Evolutionary conservation across 2,329 filamentous ascomycete species (phyloP), one percentile per base, ranked within the genome.

Genomic region (Nemania sp.): DNA sequence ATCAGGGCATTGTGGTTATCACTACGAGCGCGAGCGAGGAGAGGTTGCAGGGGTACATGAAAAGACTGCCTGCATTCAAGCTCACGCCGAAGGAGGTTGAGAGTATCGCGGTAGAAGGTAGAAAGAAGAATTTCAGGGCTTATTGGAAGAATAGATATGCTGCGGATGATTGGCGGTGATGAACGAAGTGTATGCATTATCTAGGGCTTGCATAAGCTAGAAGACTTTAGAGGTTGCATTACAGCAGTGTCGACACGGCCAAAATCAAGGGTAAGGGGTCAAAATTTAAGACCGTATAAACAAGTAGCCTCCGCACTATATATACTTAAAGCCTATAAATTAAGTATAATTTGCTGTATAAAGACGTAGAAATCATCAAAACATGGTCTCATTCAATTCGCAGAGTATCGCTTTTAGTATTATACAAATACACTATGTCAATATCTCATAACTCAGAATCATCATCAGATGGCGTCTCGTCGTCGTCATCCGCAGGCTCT

Each of bases 1-100:
- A 91, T 73, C 86, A 88, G 76, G 88, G 85, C 27, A 77, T 89
- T 51, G 84, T 89, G 27, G 82, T 82, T 2, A 75, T 91, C 62
- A 90, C 89, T 0, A 91, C 89, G 11, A 90, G 86, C 73, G 80
- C 80, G 41, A 91, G 83, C 71, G 82, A 87, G 74, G 82, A 88
- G 70, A 81, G 90, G 56, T 79, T 92, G 68, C 81, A 85, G 75
- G 81, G 82, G n/a, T 90, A 87, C 73, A 71, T 88, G 66, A 74
- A 78, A n/a, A 83, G 83, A 70, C 68, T 87, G 70, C 82, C 80
- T 51, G 79, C 73, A 52, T 90, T 91, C 74, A 87, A 88, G 80
- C 80, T 92, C 70, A 88, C 87, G 11, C 80, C 84, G 0, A 82
- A 84, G 62, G 90, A 92, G 78, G 80, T 91, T 13, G 78, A 84